Base-by-base conservation (phyloP, 2,329 filamentous ascomycete species). In the Metarhizium sp. region DNA sequence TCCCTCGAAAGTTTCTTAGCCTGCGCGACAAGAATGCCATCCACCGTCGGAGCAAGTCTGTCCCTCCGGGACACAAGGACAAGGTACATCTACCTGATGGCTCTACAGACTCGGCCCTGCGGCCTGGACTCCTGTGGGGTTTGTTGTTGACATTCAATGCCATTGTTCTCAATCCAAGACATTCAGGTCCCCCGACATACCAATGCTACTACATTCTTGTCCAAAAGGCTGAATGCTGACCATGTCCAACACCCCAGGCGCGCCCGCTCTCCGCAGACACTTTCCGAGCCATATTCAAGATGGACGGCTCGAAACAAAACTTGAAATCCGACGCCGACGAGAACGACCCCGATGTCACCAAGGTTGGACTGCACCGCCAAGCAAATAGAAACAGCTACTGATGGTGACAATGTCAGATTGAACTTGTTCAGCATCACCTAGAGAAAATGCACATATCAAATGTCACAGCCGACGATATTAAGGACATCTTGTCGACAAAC, bases 1-100 rank as follows among this genome's bases (percentile, higher is more conserved):
- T 79, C 57, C 77, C 78, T 51, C 84, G 81, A 66, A 84, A 86
- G 64, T 85, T 90, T 67, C 81, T 88, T 58, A 88, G 82, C 69
- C 77, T 86, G 62, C 81, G 86, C 61, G 87, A 89, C 64, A 90
- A 81, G 71, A 77, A 76, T 68, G 75, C 73, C 57, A 61, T 67
- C 42, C 78, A 82, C 61, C 74, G 73, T 56, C 77, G 80, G 57
- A 77, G 75, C 63, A 82, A 79, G 63, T 83, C 80, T 50, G 74
- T 75, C 20, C 79, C 83, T 55, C 75, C 78, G 29, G 69, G 72
- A 29, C 75, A 55, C 48, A 64, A 62, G 60, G 60, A 74, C 59
- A 83, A 79, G 75, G 80, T 81, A 70, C 57, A 69, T 10, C n/a
- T 29, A 13, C 13, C 25, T 29, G 25, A 34, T 29, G 53, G 16